These are phyloP conservation scores for Apocynum venetum DNA, from an alignment of 257 asterid genomes.

Conservation along the genomic window DNA sequence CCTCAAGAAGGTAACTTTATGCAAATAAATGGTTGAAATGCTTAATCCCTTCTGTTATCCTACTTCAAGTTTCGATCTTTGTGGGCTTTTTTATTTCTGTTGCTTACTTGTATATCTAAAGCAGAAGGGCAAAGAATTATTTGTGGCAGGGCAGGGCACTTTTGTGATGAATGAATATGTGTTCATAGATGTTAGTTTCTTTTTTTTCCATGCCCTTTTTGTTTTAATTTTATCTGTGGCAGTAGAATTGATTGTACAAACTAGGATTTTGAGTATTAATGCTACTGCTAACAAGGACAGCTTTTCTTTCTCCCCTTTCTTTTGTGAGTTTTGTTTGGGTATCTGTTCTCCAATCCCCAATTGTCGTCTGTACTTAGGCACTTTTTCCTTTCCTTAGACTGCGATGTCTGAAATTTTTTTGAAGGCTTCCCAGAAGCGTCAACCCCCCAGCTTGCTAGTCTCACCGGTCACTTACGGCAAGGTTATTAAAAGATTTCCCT, in stretches of 20 bases:
- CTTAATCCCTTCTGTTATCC: not conserved
- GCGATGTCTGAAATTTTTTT: not conserved
- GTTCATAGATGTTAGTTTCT: not conserved
- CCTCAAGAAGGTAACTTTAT: conserved; percentile 59
- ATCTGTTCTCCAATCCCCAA: not conserved
- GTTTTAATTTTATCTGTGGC: not conserved
- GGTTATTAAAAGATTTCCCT: not conserved
- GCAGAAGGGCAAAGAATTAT: not conserved
- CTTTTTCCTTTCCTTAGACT: not conserved
- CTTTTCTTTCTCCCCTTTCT: not conserved
- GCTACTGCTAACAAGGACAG: not conserved
- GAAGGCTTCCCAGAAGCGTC: not conserved
- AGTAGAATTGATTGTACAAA: not conserved
- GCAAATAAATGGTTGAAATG: not conserved
- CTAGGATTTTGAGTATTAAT: not conserved
- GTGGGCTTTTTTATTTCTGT: not conserved
- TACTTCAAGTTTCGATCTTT: not conserved
- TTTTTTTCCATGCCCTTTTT: not conserved
- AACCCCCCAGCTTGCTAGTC: not conserved
- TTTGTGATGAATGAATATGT: not conserved
- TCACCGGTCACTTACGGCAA: not conserved
- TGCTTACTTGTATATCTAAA: not conserved
- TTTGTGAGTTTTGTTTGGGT: not conserved
- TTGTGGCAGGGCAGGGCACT: not conserved
- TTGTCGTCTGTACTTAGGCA: not conserved